Evolutionary conservation across 345 rosid genomes (phyloP).

Genomic region (Pugionium dolabratum): DNA sequence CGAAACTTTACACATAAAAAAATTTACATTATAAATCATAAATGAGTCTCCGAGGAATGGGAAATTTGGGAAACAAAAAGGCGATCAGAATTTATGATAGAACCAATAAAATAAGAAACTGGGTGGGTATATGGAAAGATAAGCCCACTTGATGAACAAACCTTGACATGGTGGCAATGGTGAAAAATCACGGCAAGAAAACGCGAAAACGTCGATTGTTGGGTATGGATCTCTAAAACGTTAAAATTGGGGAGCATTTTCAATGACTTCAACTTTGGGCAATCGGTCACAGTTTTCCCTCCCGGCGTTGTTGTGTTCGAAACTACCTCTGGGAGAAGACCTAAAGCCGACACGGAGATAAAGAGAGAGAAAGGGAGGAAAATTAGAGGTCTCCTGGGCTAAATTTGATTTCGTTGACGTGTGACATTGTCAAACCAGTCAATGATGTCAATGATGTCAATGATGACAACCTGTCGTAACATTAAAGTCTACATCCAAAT

Average conservation of each 20-base stretch:
- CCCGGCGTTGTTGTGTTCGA: conserved; percentile 27
- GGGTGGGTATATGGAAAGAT: not conserved
- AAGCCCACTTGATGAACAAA: conserved; percentile 12
- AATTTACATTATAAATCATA: too few relatives aligned
- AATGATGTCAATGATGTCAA: too few relatives aligned
- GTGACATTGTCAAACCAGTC: conserved; percentile 36
- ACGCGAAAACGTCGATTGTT: conserved; percentile 15
- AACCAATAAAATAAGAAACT: too few relatives aligned
- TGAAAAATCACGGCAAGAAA: conserved; percentile 21
- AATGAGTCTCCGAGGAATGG: conserved; percentile 30
- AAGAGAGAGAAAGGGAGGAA: conserved; percentile 21
- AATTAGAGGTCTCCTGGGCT: conserved; percentile 28
- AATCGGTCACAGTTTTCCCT: conserved; percentile 6
- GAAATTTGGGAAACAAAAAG: too few relatives aligned
- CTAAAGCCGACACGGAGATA: conserved; percentile 29
- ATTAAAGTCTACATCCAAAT: too few relatives aligned
- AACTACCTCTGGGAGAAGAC: conserved; percentile 32
- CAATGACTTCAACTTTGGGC: conserved; percentile 27
- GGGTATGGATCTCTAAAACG: conserved; percentile 35
- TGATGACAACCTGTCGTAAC: not conserved
- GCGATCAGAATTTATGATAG: too few relatives aligned
- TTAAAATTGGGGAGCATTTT: conserved; percentile 34
- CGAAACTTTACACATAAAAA: conserved; percentile 22
- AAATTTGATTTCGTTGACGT: conserved; percentile 33
- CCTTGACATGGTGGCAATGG: conserved; percentile 39